Percentiles rank a stretch among this genome's conserved stretches.
These are phyloP conservation scores for Monilinia laxa DNA, from an alignment of 2,329 filamentous ascomycete genomes.

Conservation along the genomic window DNA sequence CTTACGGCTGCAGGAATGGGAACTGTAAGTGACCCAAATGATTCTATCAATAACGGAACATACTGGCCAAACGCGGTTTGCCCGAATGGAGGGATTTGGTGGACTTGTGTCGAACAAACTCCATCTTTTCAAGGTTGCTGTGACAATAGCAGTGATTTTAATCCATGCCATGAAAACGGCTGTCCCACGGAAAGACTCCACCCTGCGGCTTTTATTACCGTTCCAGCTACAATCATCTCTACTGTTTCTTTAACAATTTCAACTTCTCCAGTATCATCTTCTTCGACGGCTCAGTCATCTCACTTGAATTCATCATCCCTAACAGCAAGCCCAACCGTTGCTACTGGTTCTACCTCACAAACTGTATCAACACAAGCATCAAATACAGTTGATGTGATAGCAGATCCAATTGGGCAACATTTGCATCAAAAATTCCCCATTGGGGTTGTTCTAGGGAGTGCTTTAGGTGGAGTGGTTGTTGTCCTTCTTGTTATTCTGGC, in stretches of 20 bases:
- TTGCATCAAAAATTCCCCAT: neutral
- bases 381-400: neutral
- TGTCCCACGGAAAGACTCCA: neutral
- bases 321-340: neutral
- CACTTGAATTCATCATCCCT: neutral
- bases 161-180: neutral
- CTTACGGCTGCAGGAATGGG: conserved; percentile 29
- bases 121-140: conserved; percentile 19
- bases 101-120: neutral
- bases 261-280: neutral
- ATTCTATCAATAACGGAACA: conserved; percentile 2
- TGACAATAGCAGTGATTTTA: neutral
- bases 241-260: neutral
- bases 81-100: conserved; percentile 14
- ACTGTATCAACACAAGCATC: neutral
- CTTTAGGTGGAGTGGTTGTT: neutral
- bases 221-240: neutral
- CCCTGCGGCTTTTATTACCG: neutral
- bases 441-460: neutral
- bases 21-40: conserved; percentile 13
- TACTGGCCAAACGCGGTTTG: conserved; percentile 10
- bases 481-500: neutral
- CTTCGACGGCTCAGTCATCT: neutral
- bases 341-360: neutral
- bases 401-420: neutral